These are phyloP conservation scores for Colletotrichum incanum DNA, from an alignment of 2,329 filamentous ascomycete species.

Conservation along the genomic window DNA sequence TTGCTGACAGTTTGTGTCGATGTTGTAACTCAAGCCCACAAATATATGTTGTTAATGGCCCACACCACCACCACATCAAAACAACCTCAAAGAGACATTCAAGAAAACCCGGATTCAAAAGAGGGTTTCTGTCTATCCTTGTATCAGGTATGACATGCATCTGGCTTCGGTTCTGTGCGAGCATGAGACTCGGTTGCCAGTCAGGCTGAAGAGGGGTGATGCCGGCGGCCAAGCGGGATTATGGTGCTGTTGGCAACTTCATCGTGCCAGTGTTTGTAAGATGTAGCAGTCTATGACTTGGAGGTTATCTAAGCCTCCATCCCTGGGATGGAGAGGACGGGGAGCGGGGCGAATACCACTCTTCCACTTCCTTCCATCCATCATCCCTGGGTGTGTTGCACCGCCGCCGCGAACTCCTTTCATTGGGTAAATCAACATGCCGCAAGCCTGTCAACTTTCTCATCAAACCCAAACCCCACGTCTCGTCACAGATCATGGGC, in stretches of 20 bases:
- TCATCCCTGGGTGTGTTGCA: background rate
- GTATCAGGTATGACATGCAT: constrained; percentile 16
- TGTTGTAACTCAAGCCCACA: background rate
- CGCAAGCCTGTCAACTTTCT: background rate
- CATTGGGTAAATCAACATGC: background rate
- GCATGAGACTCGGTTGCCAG: constrained; percentile 10
- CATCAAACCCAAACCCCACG: background rate
- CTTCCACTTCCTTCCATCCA: background rate
- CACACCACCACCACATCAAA: background rate
- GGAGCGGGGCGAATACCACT: background rate
- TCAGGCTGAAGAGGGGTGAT: background rate
- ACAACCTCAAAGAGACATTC: background rate
- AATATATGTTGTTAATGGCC: background rate
- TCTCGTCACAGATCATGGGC: background rate
- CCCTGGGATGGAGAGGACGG: background rate
- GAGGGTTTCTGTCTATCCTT: background rate
- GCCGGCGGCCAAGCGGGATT: background rate
- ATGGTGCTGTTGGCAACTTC: background rate
- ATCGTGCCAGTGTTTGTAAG: background rate
- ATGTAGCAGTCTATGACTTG: background rate
- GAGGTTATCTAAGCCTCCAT: background rate
- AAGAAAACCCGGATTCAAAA: background rate
- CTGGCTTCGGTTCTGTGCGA: background rate
- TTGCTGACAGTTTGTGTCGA: constrained; percentile 4
- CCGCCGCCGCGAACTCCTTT: background rate